Evolutionary conservation across 148 eudicot genomes (phyloP), one percentile per base, ranked within the genome.

Genomic region (Rhododendron griersonianum): DNA sequence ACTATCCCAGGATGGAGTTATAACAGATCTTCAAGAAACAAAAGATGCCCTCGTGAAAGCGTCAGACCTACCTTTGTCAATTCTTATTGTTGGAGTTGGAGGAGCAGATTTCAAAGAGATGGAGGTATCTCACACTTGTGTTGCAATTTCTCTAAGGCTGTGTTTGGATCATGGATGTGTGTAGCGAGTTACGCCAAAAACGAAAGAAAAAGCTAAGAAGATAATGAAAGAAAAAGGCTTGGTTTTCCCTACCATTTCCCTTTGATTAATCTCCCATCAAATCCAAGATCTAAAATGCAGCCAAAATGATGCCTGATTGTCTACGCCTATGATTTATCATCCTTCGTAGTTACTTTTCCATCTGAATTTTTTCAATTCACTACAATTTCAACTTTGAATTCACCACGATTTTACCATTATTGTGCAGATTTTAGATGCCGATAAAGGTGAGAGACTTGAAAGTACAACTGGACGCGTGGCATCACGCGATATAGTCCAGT

Each of bases 11-110:
- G 99, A 95, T 88, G 99, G 99, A 79, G 99, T 95, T 81, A 97
- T 97, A 87, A 97, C 99, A 61, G 99, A 97, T 88, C 96, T 97
- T 83, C 98, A 97, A 88, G 99, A 97, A 90, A 97, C 99, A 78
- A 97, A 94, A 87, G 99, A 97, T 81, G 99, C 99, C 74, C 91
- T 97, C 81, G 99, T 97, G 91, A 89, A 91, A 86, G 99, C 99
- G 28, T 93, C 98, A 11, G 99, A 97, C 89, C 94, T 97, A 83
- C 99, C 99, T 47, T 87, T 97, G 88, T 97, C 98, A 51, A 95
- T 97, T 86, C 98, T 97, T 79, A 95, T 97, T 84, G 98, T 97
- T 63, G 99, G 99, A 79, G 99, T 97, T 79, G 99, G 99, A 77
- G 99, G 99, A 89, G 99, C 99, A 18, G 99, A 97, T 80, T 97